phyloP scores from a whole-genome alignment of 2,329 filamentous ascomycete species.

The Chalara sp. region DNA sequence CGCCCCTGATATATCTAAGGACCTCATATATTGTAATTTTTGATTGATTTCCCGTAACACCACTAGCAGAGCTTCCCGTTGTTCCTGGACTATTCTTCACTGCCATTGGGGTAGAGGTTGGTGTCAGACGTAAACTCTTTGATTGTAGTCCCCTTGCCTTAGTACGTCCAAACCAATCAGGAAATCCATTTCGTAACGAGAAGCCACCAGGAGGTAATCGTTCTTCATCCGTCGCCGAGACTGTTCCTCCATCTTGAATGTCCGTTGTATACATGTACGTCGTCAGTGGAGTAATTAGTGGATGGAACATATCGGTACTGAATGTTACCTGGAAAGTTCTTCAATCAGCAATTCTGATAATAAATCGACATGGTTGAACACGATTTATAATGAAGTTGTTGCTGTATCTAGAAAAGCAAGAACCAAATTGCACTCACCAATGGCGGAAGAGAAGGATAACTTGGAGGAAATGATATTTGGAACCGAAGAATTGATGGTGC shows the following conservation, averaged over 20 bases:
- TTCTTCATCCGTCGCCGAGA: conserved; percentile 78
- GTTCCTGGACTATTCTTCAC: conserved; percentile 4
- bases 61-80: background rate
- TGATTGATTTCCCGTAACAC: conserved; percentile 5
- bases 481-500: conserved; percentile 81
- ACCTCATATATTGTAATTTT: conserved; percentile 54
- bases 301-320: conserved; percentile 89
- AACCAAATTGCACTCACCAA: conserved; percentile 33
- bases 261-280: conserved; percentile 88
- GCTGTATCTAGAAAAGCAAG: no score
- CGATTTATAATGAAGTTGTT: no score
- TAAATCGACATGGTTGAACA: no score
- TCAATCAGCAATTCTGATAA: background rate
- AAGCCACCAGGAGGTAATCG: conserved; percentile 82
- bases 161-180: conserved; percentile 72
- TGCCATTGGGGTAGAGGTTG: conserved; percentile 2
- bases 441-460: conserved; percentile 74
- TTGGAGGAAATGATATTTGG: conserved; percentile 77
- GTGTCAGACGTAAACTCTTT: conserved; percentile 15
- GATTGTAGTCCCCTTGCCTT: conserved; percentile 10
- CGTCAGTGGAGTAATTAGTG: conserved; percentile 85
- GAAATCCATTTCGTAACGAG: conserved; percentile 84
- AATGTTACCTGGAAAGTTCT: conserved; percentile 55
- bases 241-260: conserved; percentile 66
- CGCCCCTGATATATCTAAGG: conserved; percentile 71